Evolutionary conservation across 345 rosid species (phyloP).

Genomic region (Orychophragmus violaceus): DNA sequence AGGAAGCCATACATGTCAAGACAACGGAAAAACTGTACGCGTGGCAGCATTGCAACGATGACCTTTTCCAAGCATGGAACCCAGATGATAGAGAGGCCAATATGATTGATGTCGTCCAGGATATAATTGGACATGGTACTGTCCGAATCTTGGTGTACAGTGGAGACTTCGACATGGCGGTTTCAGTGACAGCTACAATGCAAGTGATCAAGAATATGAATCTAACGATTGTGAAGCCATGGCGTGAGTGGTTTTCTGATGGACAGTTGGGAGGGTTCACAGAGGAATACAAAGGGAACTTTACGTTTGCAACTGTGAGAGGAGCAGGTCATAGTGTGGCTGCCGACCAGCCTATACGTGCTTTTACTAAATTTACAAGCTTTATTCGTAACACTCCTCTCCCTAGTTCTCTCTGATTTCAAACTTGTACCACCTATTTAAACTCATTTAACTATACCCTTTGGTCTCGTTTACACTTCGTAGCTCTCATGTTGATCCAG

Average conservation of each 20-base stretch:
- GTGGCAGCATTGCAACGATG: slow-evolving; percentile 70
- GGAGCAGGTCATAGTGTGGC: slow-evolving; percentile 14
- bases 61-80: slow-evolving; percentile 41
- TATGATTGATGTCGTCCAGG: slow-evolving; percentile 53
- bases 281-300: slow-evolving; percentile 2
- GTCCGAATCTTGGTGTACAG: slow-evolving; percentile 60
- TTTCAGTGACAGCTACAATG: slow-evolving; percentile 71
- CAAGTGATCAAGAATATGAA: slow-evolving; percentile 53
- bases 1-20: slow-evolving; percentile 64
- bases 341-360: slow-evolving; percentile 2
- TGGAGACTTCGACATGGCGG: slow-evolving; percentile 72
- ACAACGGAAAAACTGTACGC: slow-evolving; percentile 41
- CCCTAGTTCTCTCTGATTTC: neutral
- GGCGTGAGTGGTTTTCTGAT: slow-evolving; percentile 76
- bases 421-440: neutral
- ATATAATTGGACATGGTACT: slow-evolving; percentile 61
- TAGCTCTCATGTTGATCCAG: too few species aligned
- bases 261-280: slow-evolving; percentile 27
- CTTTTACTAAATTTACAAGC: neutral
- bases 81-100: slow-evolving; percentile 30
- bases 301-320: slow-evolving; percentile 14
- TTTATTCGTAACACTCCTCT: slow-evolving; percentile 9
- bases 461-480: too few species aligned
- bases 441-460: too few species aligned
- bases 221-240: slow-evolving; percentile 49